Base-by-base conservation (phyloP, 345 rosid genomes). In the Trapa incisa region DNA sequence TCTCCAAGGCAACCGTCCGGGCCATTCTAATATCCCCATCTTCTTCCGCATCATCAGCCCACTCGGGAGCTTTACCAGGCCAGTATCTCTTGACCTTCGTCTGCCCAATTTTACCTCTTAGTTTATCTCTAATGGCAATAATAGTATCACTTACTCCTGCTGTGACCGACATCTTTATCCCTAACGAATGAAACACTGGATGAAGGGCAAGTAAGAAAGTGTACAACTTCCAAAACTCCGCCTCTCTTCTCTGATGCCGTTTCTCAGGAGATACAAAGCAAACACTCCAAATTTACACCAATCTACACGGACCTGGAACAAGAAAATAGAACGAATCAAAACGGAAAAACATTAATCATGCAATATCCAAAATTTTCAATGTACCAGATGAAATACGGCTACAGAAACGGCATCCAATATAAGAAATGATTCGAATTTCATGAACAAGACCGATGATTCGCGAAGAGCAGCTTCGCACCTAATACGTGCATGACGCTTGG, bases 21-120 rank as follows among this genome's bases (percentile, higher is more conserved):
- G 81, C 61, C 74, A 66, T 77, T 71, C 65, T 70, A 35, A 77
- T 77, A 66, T 77, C 77, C 43, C 65, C 79, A 68, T 80, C 83
- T 68, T 80, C 83, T 41, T 80, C 80, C 5, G 64, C 75, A 45
- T 77, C 83, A 47, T 77, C 83, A 2, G 77, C 83, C 83, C 83
- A 77, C 57, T 80, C 81, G 0, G 83, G 83, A 0, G 81, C 83
- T 68, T 80, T 77, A n/a, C 83, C 81, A 29, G 81, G 81, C 79
- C 83, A 80, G 52, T 80, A 80, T 62, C 83, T 65, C 54, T 77
- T 80, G 16, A 80, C 83, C 58, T 80, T 80, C 0, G 81, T 80
- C 68, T 72, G 79, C 6, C 79, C 71, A 54, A 77, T 80, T 71
- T 80, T 80, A 56, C 83, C 81, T 35, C 76, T 70, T 5, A 80